A percentile compares a stretch with the other conserved stretches of the same genome.
Evolutionary conservation across 192 early-diverging fungal species (phyloP).

Genomic region (Dimargaris cristalligena): DNA sequence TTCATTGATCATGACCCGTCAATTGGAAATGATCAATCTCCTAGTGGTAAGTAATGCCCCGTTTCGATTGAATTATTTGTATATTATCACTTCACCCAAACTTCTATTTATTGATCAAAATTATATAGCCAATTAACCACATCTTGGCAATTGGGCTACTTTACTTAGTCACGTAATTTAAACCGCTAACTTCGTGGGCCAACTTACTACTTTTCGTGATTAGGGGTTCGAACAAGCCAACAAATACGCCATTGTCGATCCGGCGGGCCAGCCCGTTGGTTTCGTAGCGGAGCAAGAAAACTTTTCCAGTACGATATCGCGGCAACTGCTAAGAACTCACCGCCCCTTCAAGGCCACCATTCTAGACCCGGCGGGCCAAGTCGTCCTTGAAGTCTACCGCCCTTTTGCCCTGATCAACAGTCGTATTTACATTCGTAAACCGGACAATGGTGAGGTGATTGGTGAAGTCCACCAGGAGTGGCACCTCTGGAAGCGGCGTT

Average conservation of each 20-base stretch:
- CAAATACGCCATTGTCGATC: conserved; percentile 61
- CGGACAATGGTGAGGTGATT: conserved; percentile 39
- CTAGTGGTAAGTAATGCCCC: conserved; percentile 23
- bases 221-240: conserved; percentile 75
- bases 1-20: conserved; percentile 23
- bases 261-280: conserved; percentile 44
- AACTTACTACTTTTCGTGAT: background rate
- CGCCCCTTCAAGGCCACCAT: conserved; percentile 59
- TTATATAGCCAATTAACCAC: background rate
- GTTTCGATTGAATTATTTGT: background rate
- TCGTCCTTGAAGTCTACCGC: conserved; percentile 44
- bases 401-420: conserved; percentile 71
- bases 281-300: conserved; percentile 69
- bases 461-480: conserved; percentile 77
- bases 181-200: conserved; percentile 11
- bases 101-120: background rate
- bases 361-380: conserved; percentile 49
- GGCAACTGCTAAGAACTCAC: conserved; percentile 59
- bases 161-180: background rate
- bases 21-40: conserved; percentile 76
- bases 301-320: conserved; percentile 36
- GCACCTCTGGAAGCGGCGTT: conserved; percentile 63
- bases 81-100: background rate
- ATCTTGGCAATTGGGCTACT: too few relatives aligned
- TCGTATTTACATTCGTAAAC: conserved; percentile 43